Evolutionary conservation across 306 rosid genomes (phyloP).

Genomic region (Malus orientalis): DNA sequence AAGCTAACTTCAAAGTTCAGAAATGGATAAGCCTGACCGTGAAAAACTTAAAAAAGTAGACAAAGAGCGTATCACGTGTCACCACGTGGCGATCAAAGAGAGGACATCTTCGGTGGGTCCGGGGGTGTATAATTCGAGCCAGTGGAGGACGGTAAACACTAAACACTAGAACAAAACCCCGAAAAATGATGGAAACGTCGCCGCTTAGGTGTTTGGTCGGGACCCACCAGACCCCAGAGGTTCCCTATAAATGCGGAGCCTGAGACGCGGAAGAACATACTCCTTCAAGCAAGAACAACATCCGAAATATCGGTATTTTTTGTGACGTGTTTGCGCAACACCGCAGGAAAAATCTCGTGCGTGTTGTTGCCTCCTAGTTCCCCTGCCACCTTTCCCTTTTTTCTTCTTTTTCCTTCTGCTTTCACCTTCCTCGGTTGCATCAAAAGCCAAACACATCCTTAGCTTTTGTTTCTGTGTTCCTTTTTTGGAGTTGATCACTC

Average conservation of each 20-base stretch:
- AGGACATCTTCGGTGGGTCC: slow-evolving; percentile 33
- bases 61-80: slow-evolving; percentile 10
- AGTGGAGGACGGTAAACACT: background rate
- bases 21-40: slow-evolving; percentile 29
- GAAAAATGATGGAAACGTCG: background rate
- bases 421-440: background rate
- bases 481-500: background rate
- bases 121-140: background rate
- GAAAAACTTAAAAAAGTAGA: background rate
- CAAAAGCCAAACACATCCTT: background rate
- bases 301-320: background rate
- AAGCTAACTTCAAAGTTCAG: background rate
- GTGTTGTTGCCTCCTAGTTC: slow-evolving; percentile 16
- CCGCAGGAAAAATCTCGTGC: background rate
- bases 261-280: slow-evolving; percentile 6
- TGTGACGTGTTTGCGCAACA: background rate
- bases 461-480: background rate
- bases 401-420: background rate
- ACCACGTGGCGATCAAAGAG: slow-evolving; percentile 29
- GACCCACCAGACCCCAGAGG: background rate
- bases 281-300: background rate
- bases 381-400: background rate
- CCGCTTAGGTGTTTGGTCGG: background rate
- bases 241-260: slow-evolving; percentile 45
- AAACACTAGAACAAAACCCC: background rate